Evolutionary conservation across 1,284 basidiomycete genomes (phyloP).

Genomic region (Blastosporella zonata): DNA sequence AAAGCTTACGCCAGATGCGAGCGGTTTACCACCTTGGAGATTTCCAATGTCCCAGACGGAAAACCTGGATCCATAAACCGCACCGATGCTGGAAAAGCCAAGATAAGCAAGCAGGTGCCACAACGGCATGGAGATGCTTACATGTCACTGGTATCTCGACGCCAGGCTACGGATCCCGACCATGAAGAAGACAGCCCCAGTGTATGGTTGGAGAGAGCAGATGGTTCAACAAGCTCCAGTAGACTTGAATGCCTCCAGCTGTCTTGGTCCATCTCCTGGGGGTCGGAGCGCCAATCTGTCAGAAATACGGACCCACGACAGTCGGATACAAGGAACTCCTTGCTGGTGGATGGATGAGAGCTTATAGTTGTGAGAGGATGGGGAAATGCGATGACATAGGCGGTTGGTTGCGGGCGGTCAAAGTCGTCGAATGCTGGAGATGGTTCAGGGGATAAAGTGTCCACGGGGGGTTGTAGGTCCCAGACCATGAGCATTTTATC

Average conservation of each 20-base stretch:
- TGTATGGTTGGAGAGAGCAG: slow-evolving; percentile 50
- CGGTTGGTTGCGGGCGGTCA: slow-evolving; percentile 62
- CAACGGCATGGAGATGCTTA: slow-evolving; percentile 34
- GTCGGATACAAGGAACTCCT: slow-evolving; percentile 75
- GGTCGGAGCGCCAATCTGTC: slow-evolving; percentile 76
- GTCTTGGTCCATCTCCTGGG: slow-evolving; percentile 48
- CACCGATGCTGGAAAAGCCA: slow-evolving; percentile 57
- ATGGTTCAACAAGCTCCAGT: slow-evolving; percentile 69
- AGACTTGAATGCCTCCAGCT: slow-evolving; percentile 59
- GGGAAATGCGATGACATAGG: slow-evolving; percentile 69
- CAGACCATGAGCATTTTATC: slow-evolving; percentile 82
- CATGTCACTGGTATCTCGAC: slow-evolving; percentile 66
- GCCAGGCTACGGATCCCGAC: slow-evolving; percentile 66
- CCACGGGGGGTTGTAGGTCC: slow-evolving; percentile 62
- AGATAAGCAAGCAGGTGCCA: neutral
- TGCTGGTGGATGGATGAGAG: slow-evolving; percentile 70
- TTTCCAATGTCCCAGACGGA: slow-evolving; percentile 72
- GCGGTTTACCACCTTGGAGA: slow-evolving; percentile 69
- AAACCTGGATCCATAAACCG: slow-evolving; percentile 65
- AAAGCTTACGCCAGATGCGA: slow-evolving; percentile 54
- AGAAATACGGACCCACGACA: slow-evolving; percentile 68
- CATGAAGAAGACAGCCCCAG: slow-evolving; percentile 45
- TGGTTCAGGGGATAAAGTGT: slow-evolving; percentile 33
- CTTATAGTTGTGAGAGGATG: slow-evolving; percentile 65
- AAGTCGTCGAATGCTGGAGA: slow-evolving; percentile 26